phyloP scores from a whole-genome alignment of 225 moss, liverwort and hornwort species.

The Lunularia cruciata region DNA sequence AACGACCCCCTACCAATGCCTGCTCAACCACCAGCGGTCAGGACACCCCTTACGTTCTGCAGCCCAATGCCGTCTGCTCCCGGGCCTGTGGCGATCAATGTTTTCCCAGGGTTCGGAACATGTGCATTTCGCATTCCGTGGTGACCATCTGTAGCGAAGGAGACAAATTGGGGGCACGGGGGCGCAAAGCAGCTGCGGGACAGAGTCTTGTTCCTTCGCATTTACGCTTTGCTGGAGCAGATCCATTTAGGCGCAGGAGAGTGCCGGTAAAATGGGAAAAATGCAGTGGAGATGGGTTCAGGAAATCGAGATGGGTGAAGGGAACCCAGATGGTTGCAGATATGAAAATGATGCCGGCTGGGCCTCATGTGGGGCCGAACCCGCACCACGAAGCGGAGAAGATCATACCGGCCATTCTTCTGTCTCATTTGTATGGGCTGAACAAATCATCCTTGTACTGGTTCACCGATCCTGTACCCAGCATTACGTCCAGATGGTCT shows the following conservation, averaged over 20 bases:
- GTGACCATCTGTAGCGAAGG: slow-evolving; percentile 31
- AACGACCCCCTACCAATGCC: neutral
- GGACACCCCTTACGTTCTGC: slow-evolving; percentile 35
- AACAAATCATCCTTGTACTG: slow-evolving; percentile 72
- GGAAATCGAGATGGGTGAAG: slow-evolving; percentile 50
- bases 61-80: slow-evolving; percentile 42
- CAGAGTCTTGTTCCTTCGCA: slow-evolving; percentile 16
- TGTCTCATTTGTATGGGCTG: slow-evolving; percentile 77
- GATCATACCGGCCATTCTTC: slow-evolving; percentile 81
- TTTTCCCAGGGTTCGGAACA: slow-evolving; percentile 44
- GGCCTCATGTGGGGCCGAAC: slow-evolving; percentile 76
- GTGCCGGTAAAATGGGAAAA: slow-evolving; percentile 22
- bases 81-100: slow-evolving; percentile 38
- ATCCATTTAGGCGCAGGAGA: slow-evolving; percentile 32
- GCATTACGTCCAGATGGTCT: slow-evolving; percentile 74
- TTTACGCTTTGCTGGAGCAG: slow-evolving; percentile 35
- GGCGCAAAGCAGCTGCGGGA: neutral
- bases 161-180: neutral
- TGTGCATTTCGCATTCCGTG: slow-evolving; percentile 40
- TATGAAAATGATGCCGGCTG: slow-evolving; percentile 92
- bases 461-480: slow-evolving; percentile 67
- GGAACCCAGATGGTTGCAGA: slow-evolving; percentile 96
- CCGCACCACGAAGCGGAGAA: slow-evolving; percentile 99
- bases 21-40: slow-evolving; percentile 12
- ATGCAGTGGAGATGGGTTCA: neutral